A percentile compares a stretch with the other conserved stretches of the same genome.
Evolutionary conservation across 495 filamentous ascomycete genomes (phyloP).

Genomic region (Aspergillus panamensis): DNA sequence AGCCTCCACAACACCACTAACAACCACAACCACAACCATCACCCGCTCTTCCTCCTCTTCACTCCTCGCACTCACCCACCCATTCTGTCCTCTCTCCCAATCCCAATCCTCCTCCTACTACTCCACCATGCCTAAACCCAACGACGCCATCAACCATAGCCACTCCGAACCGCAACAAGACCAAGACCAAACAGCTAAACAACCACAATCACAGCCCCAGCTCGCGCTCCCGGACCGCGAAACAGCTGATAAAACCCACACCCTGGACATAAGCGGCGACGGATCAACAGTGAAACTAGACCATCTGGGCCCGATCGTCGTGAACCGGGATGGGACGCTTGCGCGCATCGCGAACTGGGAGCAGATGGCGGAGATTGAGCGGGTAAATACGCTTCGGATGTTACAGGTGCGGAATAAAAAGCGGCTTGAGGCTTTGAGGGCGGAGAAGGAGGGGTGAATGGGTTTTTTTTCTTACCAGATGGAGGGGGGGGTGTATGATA

Average conservation of each 20-base stretch:
- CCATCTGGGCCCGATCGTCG: constrained; percentile 62
- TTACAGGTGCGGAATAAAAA: constrained; percentile 62
- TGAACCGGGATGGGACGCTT: constrained; percentile 63
- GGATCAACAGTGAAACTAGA: constrained; percentile 50
- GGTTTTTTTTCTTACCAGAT: not conserved
- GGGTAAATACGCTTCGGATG: constrained; percentile 57
- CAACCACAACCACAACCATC: not conserved
- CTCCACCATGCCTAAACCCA: constrained; percentile 16
- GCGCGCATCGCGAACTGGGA: constrained; percentile 65
- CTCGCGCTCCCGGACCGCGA: constrained; percentile 31
- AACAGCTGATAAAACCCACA: constrained; percentile 11
- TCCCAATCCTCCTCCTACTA: constrained; percentile 1
- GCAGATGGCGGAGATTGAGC: constrained; percentile 61
- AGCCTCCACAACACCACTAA: constrained; percentile 6
- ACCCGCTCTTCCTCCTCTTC: constrained; percentile 25
- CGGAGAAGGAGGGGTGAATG: constrained; percentile 4
- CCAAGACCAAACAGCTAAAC: constrained; percentile 7
- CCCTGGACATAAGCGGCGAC: constrained; percentile 48
- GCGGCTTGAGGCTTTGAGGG: constrained; percentile 52
- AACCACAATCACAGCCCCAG: constrained; percentile 11
- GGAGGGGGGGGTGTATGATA: constrained; percentile 1
- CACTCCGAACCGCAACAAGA: constrained; percentile 13
- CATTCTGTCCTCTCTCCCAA: constrained; percentile 2
- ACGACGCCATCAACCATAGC: constrained; percentile 8
- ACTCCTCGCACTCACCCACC: constrained; percentile 13